Base-by-base conservation (phyloP, 2,329 filamentous ascomycete genomes). In the Phialocephala subalpina region DNA sequence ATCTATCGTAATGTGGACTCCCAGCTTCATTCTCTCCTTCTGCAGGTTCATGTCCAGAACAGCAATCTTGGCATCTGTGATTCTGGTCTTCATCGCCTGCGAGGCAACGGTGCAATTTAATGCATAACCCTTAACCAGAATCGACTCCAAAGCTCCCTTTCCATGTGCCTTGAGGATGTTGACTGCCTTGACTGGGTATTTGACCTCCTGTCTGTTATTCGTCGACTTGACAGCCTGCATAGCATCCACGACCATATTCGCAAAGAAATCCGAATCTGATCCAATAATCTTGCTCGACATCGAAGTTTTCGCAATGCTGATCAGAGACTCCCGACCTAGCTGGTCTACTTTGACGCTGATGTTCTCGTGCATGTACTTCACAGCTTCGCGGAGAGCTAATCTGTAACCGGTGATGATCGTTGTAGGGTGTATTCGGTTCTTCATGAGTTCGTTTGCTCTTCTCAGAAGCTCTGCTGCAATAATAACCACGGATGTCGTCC, bases 241-340 rank as follows among this genome's bases (percentile, higher is more conserved):
- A 71, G 92, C 94, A 80, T 99, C 95, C 59, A 99, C 96, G 14
- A 94, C 94, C 91, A 99, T 97, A 81, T 96, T 92, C 73, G 95
- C 89, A 77, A 99, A 99, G 84, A 99, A 99, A 70, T 97, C 94
- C 14, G 93, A 94, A 81, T 99, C 96, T 64, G 92, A 84, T 65
- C 96, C 96, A 78, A 99, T 98, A 77, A 99, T 97, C 84, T 99
- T 99, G 85, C 93, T 97, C 61, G 94, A 97, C 95, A 99, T 99
- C 76, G 94, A 97, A 22, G 96, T 99, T 84, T 95, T 98, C 69
- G 96, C 96, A 78, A 99, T 97, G 82, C 89, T 97, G 77, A 98
- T 80, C 73, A 99, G 87, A 67, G 93, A 96, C 69, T 98, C 96
- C 68, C 92, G 90, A 67, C 94, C 94, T 62, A 99, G 87, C 67